Evolutionary conservation across 306 rosid species (phyloP), one percentile per base, ranked within the genome.

Genomic region (Corylus americana): DNA sequence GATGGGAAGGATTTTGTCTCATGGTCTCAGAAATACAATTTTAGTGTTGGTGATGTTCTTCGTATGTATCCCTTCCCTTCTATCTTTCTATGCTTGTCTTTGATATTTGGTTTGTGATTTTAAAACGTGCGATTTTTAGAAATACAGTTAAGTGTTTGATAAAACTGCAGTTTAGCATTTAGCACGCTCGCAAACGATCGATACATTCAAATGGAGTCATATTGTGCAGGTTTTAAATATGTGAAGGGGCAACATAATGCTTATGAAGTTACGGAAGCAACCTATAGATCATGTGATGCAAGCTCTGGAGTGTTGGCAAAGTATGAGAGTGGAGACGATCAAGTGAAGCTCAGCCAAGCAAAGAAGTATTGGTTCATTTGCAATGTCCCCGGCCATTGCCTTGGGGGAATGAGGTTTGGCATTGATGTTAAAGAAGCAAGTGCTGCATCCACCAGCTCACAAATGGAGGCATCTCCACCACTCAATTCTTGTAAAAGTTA

Each of bases 361-460:
- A 85, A 75, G 74, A 79, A 79, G 16, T 79, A 79, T 67, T 85
- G 84, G 88, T 85, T 85, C 77, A 75, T 85, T 54, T 85, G 88
- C 47, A 66, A 78, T 42, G 69, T 85, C 8, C 47, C 6, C 11
- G 88, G 85, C 0, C 88, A 85, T 78, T 85, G 88, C 70, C 73
- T 85, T 29, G 84, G 81, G 17, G 88, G 86, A 47, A 85, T 81
- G 88, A 81, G 81, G 61, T 78, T 85, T 49, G 20, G 76, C 7
- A 55, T 85, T 55, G 79, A 71, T 17, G 88, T 79, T 7, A 71
- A 79, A 55, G 44, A 66, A 64, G 3, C 74, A 42, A 73, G 27
- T 61, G 51, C n/a, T 58, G 58, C 77, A 39, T 55, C 84, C 22
- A 14, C 82, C 20, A 76, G 45, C 45, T 42, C 78, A 2, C 81